Conservation (phyloP, 2,329 filamentous ascomycete genomes). For the Neophaeococcomyces aloes region DNA sequence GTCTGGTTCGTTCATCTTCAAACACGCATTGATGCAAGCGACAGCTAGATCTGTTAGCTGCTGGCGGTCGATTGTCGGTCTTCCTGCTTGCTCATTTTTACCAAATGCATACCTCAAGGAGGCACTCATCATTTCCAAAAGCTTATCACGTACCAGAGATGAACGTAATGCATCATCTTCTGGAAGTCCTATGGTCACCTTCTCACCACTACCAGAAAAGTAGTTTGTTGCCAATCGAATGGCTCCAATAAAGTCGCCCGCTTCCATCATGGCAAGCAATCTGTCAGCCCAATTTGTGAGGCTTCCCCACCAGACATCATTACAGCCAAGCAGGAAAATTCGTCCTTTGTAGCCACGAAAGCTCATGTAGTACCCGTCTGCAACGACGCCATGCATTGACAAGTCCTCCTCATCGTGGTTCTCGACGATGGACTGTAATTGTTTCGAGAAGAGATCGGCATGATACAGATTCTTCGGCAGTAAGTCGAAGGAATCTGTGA, state of each 20-base stretch:
- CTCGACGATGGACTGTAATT: conserved; percentile 76
- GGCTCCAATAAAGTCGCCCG: conserved; percentile 88
- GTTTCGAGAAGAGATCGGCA: conserved; percentile 75
- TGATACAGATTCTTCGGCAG: conserved; percentile 89
- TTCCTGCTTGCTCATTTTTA: conserved; percentile 42
- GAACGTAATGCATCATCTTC: conserved; percentile 69
- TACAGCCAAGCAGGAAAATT: conserved; percentile 85
- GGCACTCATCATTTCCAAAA: conserved; percentile 86
- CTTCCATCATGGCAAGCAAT: conserved; percentile 85
- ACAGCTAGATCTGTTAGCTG: conserved; percentile 69
- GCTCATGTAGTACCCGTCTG: conserved; percentile 97
- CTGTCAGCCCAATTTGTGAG: conserved; percentile 96
- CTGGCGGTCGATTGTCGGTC: conserved; percentile 43
- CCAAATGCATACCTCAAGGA: conserved; percentile 83
- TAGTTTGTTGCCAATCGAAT: conserved; percentile 86
- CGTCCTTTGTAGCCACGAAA: conserved; percentile 91
- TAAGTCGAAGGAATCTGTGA: conserved; percentile 90
- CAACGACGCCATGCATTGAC: conserved; percentile 89
- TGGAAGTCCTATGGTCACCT: conserved; percentile 83
- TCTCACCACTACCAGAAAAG: conserved; percentile 83
- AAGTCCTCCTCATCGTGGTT: conserved; percentile 76
- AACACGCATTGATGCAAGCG: conserved; percentile 72
- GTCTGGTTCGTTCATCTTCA: conserved; percentile 64
- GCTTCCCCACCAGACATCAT: conserved; percentile 80
- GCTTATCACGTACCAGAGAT: conserved; percentile 71